Conservation (phyloP, 495 filamentous ascomycete species). For the Penicillium odoratum region DNA sequence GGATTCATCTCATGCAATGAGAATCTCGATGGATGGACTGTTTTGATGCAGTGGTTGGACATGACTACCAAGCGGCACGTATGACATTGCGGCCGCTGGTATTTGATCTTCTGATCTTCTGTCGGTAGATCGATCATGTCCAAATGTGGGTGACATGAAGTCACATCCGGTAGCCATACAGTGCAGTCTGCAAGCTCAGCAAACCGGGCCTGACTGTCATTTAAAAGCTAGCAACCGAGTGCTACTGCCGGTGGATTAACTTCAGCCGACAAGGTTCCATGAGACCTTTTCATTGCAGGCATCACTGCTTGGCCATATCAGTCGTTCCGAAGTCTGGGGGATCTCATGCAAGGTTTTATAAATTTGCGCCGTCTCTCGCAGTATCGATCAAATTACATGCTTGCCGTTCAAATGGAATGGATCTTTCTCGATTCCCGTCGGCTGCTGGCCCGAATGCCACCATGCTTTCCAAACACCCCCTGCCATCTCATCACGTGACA, state of each 20-base stretch:
- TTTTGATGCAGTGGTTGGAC: not conserved
- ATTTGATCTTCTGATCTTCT: not conserved
- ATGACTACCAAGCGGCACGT: not conserved
- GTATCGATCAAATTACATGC: too few relatives aligned
- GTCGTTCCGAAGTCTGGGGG: too few relatives aligned
- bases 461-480: not conserved
- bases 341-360: not conserved
- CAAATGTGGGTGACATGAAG: constrained; percentile 1
- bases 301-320: too few relatives aligned
- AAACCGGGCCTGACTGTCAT: too few relatives aligned
- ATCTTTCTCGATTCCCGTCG: not conserved
- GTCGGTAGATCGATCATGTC: not conserved
- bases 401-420: not conserved
- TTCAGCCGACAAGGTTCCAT: not conserved
- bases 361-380: not conserved
- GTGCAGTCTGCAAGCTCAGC: not conserved
- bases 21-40: not conserved
- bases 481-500: not conserved
- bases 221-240: too few relatives aligned
- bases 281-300: too few relatives aligned
- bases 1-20: not conserved
- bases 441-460: not conserved
- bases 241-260: not conserved
- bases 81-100: not conserved
- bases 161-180: not conserved